Percentiles rank a stretch among this genome's conserved stretches.
These are phyloP conservation scores for Amauroascus verrucosus DNA, from an alignment of 2,329 filamentous ascomycete species.

Conservation along the genomic window DNA sequence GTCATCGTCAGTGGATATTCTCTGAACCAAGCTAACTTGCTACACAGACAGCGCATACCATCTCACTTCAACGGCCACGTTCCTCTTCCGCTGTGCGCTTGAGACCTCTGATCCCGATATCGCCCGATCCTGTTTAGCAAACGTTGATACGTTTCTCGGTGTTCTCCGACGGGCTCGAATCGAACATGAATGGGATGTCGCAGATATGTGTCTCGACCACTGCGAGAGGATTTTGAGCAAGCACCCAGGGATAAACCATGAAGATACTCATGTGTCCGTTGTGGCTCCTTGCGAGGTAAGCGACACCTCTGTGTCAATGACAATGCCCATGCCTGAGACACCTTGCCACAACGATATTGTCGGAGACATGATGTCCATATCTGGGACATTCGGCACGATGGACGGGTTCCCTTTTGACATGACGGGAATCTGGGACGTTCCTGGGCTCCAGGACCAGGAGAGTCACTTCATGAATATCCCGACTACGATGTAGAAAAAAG, in stretches of 20 bases:
- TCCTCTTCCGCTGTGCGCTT: slow-evolving; percentile 43
- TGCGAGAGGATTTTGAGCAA: slow-evolving; percentile 38
- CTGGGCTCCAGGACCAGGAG: slow-evolving; percentile 22
- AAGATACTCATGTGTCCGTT: slow-evolving; percentile 11
- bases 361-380: slow-evolving; percentile 40
- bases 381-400: slow-evolving; percentile 37
- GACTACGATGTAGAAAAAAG: neutral
- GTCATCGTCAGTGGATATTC: neutral
- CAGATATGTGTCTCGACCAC: slow-evolving; percentile 45
- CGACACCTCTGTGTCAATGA: slow-evolving; percentile 22
- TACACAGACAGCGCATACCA: slow-evolving; percentile 41
- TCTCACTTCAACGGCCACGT: slow-evolving; percentile 45
- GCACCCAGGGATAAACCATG: slow-evolving; percentile 24
- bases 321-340: slow-evolving; percentile 35
- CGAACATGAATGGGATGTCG: slow-evolving; percentile 47
- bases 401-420: slow-evolving; percentile 39
- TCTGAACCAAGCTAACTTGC: neutral
- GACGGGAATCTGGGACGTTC: slow-evolving; percentile 39
- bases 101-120: slow-evolving; percentile 41
- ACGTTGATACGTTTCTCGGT: slow-evolving; percentile 40
- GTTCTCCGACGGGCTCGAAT: slow-evolving; percentile 40
- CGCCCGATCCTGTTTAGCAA: slow-evolving; percentile 37
- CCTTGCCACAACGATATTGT: slow-evolving; percentile 39
- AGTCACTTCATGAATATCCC: slow-evolving; percentile 14
- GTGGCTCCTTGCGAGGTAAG: neutral